Evolutionary conservation across 768 basidiomycete species (phyloP), one percentile per base, ranked within the genome.

Genomic region (Rhizopogon vesiculosus): DNA sequence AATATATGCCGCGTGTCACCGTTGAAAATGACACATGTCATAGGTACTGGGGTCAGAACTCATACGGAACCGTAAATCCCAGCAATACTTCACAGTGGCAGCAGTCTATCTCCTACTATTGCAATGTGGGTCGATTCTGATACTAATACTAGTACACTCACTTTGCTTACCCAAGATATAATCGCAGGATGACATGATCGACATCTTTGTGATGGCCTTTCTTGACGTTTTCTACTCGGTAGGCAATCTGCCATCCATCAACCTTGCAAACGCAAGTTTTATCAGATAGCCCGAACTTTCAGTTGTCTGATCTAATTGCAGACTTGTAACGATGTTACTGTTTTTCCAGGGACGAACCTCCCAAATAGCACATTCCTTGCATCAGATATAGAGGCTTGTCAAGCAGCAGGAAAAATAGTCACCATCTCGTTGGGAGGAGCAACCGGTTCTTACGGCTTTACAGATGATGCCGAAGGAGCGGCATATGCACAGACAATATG

Each of bases 401-500:
- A 90, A 67, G 68, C 75, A 29, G 80, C 79, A 51, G 85, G 85
- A 3, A 86, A 86, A 61, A 74, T 81, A n/a, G 64, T 83, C 25
- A 83, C 82, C 10, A 65, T 83, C 29, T 82, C 81, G 41, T 68
- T 84, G 33, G 84, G 85, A 33, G 85, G 85, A 22, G 84, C 82
- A 3, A 80, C 80, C 2, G 87, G 86, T 16, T 75, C 78, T 19
- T 82, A 78, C 18, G 80, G 80, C 7, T 89, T 89, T 64, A 63
- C 74, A 42, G 81, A 78, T 45, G 84, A 83, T 55, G 67, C 73
- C 3, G 79, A 87, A 60, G 88, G 82, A 2, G 62, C 69, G 15
- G 66, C 74, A 3, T 89, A 87, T 64, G 87, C 83, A 0, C 74
- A 83, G 51, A 82, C 82, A 0, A 81, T 91, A 49, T 90, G 89